Base-by-base conservation (phyloP, 75 land plant species). In the Selaginella moellendorffii region DNA sequence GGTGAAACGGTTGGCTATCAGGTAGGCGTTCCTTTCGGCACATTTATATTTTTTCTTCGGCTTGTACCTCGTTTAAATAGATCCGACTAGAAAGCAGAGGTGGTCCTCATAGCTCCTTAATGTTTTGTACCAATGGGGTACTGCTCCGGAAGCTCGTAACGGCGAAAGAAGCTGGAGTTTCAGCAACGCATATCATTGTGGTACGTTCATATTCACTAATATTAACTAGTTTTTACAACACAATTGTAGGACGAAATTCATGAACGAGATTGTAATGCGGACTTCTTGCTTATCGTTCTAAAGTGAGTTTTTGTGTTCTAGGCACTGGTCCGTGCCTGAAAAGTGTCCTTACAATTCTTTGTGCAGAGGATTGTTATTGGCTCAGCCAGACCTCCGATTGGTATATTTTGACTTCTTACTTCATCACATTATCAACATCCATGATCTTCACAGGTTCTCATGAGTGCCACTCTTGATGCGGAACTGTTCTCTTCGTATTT, bases 401-500 rank as follows among this genome's bases (percentile, higher is more conserved):
- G 98, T 93, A 29, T 73, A 86, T 76, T 29, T 9, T 36, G 51
- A 24, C 26, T 54, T 12, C 26, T 63, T 19, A 54, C 2, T 73
- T 28, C 21, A 66, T 59, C 25, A 65, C n/a, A 14, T 30, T 64
- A n/a, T 42, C 26, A 60, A 27, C 0, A 22, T 29, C 10, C 54
- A 17, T 54, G 22, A 17, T 28, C 26, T 1, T 51, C 12, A 73
- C 90, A 93, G 98, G 73, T 93, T 31, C 68, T 93, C 9, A 93
- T 93, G 98, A 93, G 98, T 74, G 98, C 98, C 60, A 93, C 98
- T 12, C 63, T 93, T 54, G 98, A 93, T 80, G 81, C 96, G 9
- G 98, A 83, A 29, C 67, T 81, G 26, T 89, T 93, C 71, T 93
- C 96, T 5, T 66, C 72, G 29, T 93, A 93, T 67, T 93, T 93